Evolutionary conservation across 176 grass and related monocot genomes (phyloP).

Genomic region (Lolium perenne): DNA sequence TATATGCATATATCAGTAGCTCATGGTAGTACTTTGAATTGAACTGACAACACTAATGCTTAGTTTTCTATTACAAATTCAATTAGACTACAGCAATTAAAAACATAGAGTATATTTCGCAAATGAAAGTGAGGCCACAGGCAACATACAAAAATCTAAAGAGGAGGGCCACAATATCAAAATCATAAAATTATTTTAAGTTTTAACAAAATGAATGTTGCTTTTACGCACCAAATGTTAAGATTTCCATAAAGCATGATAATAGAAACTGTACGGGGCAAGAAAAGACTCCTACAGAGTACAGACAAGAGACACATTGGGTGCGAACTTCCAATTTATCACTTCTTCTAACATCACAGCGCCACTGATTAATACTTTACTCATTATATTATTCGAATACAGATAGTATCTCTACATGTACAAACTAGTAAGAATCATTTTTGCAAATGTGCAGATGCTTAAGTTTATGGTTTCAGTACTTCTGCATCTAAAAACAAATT

Average conservation of each 20-base stretch:
- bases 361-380: neutral
- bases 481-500: neutral
- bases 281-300: neutral
- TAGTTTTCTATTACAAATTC: neutral
- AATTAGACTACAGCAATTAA: slow-evolving; percentile 15
- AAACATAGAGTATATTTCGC: slow-evolving; percentile 1
- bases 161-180: neutral
- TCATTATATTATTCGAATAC: slow-evolving; percentile 4
- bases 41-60: neutral
- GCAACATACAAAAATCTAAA: slow-evolving; percentile 6
- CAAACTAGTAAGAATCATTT: slow-evolving; percentile 6
- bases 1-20: slow-evolving; percentile 21
- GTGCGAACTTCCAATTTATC: neutral
- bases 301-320: neutral
- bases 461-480: neutral
- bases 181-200: slow-evolving; percentile 9
- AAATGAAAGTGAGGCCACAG: neutral
- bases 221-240: neutral
- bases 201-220: neutral
- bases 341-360: neutral
- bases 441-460: neutral
- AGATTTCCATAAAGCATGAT: slow-evolving; percentile 15
- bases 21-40: slow-evolving; percentile 5
- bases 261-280: neutral
- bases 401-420: slow-evolving; percentile 7